Percentiles rank a stretch among this genome's conserved stretches.
Evolutionary conservation across 176 grass and related monocot species (phyloP).

Genomic region (Paspalum vaginatum): DNA sequence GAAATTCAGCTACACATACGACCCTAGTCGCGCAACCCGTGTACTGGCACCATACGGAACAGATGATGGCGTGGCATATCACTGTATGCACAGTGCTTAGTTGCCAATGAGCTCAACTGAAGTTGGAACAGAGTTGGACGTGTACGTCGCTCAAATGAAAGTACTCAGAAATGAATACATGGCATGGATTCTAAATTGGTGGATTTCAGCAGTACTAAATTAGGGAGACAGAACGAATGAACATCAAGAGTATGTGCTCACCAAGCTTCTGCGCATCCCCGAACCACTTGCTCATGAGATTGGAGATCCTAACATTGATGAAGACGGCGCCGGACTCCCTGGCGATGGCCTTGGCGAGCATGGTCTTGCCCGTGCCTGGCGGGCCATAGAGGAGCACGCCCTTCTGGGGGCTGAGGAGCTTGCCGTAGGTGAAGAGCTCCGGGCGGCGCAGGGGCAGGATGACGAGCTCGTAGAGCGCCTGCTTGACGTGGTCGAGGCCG

Average conservation of each 20-base stretch:
- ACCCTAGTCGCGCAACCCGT: too few species aligned
- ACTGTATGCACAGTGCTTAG: too few species aligned
- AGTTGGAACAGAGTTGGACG: too few species aligned
- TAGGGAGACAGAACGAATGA: neutral
- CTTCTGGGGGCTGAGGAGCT: constrained; percentile 94
- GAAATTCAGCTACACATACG: too few species aligned
- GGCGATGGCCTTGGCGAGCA: constrained; percentile 96
- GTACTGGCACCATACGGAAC: too few species aligned
- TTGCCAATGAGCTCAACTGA: too few species aligned
- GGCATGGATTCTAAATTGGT: neutral
- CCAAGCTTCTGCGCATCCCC: constrained; percentile 97
- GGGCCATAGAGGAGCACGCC: constrained; percentile 91
- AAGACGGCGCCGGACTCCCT: constrained; percentile 94
- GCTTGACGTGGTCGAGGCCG: constrained; percentile 80
- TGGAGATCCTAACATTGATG: constrained; percentile 95
- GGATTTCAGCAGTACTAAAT: neutral
- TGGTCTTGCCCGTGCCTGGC: constrained; percentile 92
- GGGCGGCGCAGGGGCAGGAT: constrained; percentile 92
- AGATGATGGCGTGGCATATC: too few species aligned
- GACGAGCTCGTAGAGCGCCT: constrained; percentile 84
- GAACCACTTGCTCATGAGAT: constrained; percentile 99
- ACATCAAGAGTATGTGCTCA: neutral
- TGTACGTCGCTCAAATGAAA: too few species aligned
- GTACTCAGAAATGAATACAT: too few species aligned
- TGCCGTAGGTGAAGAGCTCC: constrained; percentile 74